These are phyloP conservation scores for Yamadazyma sp. DNA, from an alignment of 1,139 yeast species.

Conservation along the genomic window DNA sequence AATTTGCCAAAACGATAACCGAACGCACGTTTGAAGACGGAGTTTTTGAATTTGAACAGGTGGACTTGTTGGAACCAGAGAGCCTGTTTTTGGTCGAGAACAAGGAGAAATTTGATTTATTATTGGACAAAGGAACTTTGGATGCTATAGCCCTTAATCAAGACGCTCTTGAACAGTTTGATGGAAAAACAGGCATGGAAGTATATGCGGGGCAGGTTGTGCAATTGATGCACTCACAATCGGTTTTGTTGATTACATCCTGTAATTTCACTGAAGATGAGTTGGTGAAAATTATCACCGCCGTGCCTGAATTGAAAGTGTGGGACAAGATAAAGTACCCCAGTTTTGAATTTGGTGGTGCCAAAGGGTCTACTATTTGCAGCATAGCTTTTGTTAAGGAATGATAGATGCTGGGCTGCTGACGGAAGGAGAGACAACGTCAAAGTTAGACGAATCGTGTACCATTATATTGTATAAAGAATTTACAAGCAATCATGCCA, in stretches of 20 bases:
- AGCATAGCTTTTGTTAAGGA: conserved; percentile 64
- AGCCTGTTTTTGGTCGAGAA: conserved; percentile 35
- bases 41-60: conserved; percentile 44
- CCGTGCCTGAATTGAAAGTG: conserved; percentile 37
- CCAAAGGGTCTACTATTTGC: conserved; percentile 82
- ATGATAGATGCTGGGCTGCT: too few relatives aligned
- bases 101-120: conserved; percentile 55
- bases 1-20: conserved; percentile 66
- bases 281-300: conserved; percentile 55
- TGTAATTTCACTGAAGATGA: conserved; percentile 91
- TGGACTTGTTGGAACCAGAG: conserved; percentile 42
- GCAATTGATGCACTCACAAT: conserved; percentile 53
- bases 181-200: conserved; percentile 53
- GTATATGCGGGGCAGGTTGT: conserved; percentile 64
- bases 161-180: conserved; percentile 37
- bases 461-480: conserved; percentile 1
- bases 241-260: conserved; percentile 79
- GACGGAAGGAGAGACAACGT: too few relatives aligned
- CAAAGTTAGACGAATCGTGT: background rate
- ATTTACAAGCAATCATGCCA: background rate
- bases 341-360: conserved; percentile 84
- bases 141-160: conserved; percentile 95
- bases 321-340: conserved; percentile 77
- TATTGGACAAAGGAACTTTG: conserved; percentile 90
- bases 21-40: conserved; percentile 33